Conservation (phyloP, 371 early-diverging fungal genomes). For the Dinochytrium kinnereticum region DNA sequence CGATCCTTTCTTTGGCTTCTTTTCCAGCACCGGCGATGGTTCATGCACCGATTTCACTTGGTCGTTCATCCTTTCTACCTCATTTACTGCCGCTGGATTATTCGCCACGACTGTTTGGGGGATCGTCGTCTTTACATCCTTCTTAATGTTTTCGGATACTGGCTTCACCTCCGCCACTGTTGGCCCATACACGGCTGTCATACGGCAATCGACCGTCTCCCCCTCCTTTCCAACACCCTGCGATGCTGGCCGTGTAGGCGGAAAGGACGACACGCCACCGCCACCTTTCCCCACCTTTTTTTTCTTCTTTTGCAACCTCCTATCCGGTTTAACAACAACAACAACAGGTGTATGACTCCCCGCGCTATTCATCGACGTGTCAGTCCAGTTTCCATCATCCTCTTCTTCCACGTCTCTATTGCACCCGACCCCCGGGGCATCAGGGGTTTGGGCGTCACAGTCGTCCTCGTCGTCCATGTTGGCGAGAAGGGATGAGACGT, state of each 20-base stretch:
- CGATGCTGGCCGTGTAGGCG: neutral
- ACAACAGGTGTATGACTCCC: neutral
- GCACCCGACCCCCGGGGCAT: too few relatives aligned
- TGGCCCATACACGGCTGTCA: too few relatives aligned
- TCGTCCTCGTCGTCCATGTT: neutral
- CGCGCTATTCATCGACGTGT: neutral
- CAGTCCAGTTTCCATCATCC: constrained; percentile 3
- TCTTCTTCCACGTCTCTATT: neutral
- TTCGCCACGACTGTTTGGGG: too few relatives aligned
- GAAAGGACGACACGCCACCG: neutral
- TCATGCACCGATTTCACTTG: neutral
- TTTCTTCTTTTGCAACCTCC: neutral
- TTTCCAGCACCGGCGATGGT: neutral
- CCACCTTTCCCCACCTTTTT: neutral
- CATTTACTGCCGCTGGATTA: too few relatives aligned
- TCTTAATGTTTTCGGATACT: too few relatives aligned
- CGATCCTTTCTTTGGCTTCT: too few relatives aligned
- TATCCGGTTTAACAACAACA: neutral
- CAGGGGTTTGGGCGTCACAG: too few relatives aligned
- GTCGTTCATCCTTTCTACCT: too few relatives aligned
- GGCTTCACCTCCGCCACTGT: too few relatives aligned
- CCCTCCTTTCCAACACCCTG: too few relatives aligned
- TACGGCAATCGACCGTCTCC: too few relatives aligned
- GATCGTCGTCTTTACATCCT: too few relatives aligned
- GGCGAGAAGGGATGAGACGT: neutral